Conservation (phyloP, 495 filamentous ascomycete species). For the Trichoderma reesei region DNA sequence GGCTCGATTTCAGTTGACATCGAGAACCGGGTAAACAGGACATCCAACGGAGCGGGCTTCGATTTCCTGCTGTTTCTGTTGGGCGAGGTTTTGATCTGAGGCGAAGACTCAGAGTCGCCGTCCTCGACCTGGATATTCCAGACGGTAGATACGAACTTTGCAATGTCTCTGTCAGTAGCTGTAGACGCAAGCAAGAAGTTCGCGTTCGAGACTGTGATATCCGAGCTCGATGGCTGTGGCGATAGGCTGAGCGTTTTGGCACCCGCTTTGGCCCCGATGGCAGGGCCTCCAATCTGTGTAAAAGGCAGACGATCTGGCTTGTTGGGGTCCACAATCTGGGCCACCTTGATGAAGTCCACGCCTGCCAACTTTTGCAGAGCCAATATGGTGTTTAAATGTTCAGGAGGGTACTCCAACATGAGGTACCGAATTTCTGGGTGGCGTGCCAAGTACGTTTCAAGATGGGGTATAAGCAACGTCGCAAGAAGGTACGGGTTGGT, state of each 20-base stretch:
- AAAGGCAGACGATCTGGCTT: constrained; percentile 14
- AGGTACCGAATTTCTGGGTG: constrained; percentile 32
- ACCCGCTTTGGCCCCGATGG: constrained; percentile 3
- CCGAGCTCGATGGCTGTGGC: constrained; percentile 10
- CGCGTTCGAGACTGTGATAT: constrained; percentile 27
- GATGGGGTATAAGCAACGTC: constrained; percentile 34
- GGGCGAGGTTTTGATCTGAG: not conserved
- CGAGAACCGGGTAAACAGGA: not conserved
- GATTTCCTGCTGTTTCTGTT: not conserved
- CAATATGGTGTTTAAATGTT: constrained; percentile 34
- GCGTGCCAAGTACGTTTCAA: constrained; percentile 32
- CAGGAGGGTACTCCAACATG: constrained; percentile 36
- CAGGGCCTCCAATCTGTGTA: constrained; percentile 11
- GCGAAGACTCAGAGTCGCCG: not conserved
- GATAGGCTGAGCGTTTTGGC: not conserved
- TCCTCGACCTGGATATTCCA: constrained; percentile 28
- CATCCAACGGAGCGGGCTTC: not conserved
- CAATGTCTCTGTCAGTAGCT: constrained; percentile 30
- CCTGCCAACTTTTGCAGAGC: constrained; percentile 36
- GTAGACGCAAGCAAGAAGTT: constrained; percentile 33
- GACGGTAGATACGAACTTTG: constrained; percentile 28
- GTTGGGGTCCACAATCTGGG: constrained; percentile 29
- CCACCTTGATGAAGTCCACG: constrained; percentile 32
- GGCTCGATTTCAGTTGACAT: not conserved
- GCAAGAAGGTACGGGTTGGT: constrained; percentile 32